Conservation (phyloP, 805 yeast species). For the Groenewaldozyma salmanticensis region DNA sequence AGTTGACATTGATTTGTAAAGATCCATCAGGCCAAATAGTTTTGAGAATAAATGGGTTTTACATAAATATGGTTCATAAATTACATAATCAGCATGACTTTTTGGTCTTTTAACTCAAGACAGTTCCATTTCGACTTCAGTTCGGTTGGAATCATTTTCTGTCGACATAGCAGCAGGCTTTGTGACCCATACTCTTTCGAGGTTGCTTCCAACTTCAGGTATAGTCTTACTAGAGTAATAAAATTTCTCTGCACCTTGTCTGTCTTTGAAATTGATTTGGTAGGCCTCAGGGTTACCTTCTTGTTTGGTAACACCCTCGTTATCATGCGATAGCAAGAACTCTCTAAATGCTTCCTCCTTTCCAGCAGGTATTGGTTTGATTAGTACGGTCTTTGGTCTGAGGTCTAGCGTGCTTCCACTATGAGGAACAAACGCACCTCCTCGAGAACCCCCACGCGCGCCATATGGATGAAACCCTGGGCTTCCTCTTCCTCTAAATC, state of each 20-base stretch:
- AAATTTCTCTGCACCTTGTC: constrained; percentile 31
- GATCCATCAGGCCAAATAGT: too few species aligned
- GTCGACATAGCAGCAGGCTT: too few species aligned
- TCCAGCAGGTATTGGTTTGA: constrained; percentile 24
- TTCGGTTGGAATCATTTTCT: too few species aligned
- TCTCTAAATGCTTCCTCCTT: constrained; percentile 27
- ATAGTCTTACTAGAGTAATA: constrained; percentile 18
- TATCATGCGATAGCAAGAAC: constrained; percentile 23
- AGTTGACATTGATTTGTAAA: too few species aligned
- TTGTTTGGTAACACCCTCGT: constrained; percentile 16
- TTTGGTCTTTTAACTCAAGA: too few species aligned
- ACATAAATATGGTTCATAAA: too few species aligned
- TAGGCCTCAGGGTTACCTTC: constrained; percentile 9
- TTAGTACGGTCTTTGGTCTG: constrained; percentile 29
- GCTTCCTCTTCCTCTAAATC: constrained; percentile 17
- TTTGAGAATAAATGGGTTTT: too few species aligned
- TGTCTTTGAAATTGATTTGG: constrained; percentile 26
- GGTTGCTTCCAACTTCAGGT: constrained; percentile 23
- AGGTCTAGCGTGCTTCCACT: constrained; percentile 26
- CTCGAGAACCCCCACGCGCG: constrained; percentile 16
- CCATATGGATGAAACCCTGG: constrained; percentile 19
- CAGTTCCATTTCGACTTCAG: too few species aligned
- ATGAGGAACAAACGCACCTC: constrained; percentile 18
- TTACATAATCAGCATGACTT: too few species aligned
- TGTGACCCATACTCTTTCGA: constrained; percentile 24